Evolutionary conservation across 345 rosid species (phyloP).

Genomic region (Lepidium aucheri): DNA sequence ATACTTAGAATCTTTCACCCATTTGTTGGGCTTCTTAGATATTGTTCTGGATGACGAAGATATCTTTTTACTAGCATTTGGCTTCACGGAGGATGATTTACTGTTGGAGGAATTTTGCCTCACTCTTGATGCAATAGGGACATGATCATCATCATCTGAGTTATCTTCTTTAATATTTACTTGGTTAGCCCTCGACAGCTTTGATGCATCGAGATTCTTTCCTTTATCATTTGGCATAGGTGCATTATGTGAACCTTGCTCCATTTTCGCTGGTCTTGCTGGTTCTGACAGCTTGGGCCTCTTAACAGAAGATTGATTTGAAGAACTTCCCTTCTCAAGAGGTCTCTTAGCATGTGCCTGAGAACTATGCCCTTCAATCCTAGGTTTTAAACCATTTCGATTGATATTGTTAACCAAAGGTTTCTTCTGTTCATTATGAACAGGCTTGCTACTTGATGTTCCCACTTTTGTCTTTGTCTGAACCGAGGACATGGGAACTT

Average conservation of each 20-base stretch:
- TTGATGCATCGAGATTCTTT: conserved; percentile 18
- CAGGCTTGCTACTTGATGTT: conserved; percentile 23
- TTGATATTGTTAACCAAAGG: conserved; percentile 33
- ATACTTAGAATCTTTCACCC: conserved; percentile 53
- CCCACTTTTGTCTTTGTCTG: conserved; percentile 16
- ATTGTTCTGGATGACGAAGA: conserved; percentile 32
- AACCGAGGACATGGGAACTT: background rate
- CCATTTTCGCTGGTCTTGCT: conserved; percentile 13
- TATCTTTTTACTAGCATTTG: conserved; percentile 36
- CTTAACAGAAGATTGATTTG: conserved; percentile 48
- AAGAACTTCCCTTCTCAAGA: conserved; percentile 45
- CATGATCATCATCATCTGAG: conserved; percentile 62
- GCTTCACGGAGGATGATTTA: conserved; percentile 43
- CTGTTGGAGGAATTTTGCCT: conserved; percentile 35
- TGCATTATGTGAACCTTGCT: conserved; percentile 22
- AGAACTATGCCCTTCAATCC: conserved; percentile 34
- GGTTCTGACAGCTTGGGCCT: conserved; percentile 55
- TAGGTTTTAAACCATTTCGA: conserved; percentile 48
- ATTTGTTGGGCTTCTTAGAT: conserved; percentile 42
- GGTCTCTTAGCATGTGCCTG: conserved; percentile 57
- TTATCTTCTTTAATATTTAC: conserved; percentile 29
- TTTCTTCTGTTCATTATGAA: conserved; percentile 37
- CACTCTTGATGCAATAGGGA: conserved; percentile 71
- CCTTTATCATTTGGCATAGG: conserved; percentile 25
- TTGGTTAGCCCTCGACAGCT: conserved; percentile 10